These are phyloP conservation scores for Didymella segeticola DNA, from an alignment of 2,329 filamentous ascomycete species.

Conservation along the genomic window DNA sequence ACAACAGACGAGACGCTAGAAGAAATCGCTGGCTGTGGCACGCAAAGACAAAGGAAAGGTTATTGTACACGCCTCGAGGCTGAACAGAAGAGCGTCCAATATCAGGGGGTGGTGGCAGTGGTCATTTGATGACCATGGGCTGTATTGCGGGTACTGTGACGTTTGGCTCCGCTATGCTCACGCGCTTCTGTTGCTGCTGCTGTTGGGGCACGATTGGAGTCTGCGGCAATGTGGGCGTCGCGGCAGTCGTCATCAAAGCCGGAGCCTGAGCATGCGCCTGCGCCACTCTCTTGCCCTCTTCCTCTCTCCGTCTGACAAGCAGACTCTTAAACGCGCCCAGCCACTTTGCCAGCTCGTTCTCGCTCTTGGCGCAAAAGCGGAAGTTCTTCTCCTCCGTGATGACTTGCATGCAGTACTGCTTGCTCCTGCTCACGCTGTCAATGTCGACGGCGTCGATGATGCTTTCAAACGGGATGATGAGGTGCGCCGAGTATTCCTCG, in stretches of 20 bases:
- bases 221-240: conserved; percentile 10
- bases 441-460: conserved; percentile 94
- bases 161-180: neutral
- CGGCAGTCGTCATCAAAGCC: conserved; percentile 4
- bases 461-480: conserved; percentile 77
- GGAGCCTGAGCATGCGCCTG: conserved; percentile 1
- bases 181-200: conserved; percentile 3
- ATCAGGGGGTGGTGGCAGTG: neutral
- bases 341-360: conserved; percentile 83
- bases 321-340: conserved; percentile 91
- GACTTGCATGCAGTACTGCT: conserved; percentile 86
- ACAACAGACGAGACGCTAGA: conserved; percentile 2
- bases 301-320: conserved; percentile 71
- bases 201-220: neutral
- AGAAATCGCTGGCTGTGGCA: neutral
- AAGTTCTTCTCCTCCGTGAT: conserved; percentile 83
- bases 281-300: conserved; percentile 16
- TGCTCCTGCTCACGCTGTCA: conserved; percentile 83
- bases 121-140: conserved; percentile 10
- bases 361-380: conserved; percentile 68
- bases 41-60: neutral
- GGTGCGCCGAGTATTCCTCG: conserved; percentile 82
- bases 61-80: neutral
- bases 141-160: neutral
- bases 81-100: neutral